phyloP scores from a whole-genome alignment of 75 land plant species.

The Pinus albicaulis region DNA sequence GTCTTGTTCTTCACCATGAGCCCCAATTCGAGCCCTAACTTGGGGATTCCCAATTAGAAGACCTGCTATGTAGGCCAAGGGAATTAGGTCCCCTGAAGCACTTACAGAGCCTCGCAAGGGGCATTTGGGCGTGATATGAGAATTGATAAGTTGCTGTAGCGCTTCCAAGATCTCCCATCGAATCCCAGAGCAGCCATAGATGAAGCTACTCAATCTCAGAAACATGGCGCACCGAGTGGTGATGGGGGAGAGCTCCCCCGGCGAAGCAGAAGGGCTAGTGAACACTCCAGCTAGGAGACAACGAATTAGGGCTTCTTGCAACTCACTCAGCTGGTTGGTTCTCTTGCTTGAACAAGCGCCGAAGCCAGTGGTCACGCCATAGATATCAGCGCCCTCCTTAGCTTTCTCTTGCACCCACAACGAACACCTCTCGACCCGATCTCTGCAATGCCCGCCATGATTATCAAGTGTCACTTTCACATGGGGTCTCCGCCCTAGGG shows the following conservation, averaged over 20 bases:
- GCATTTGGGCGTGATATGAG: conserved; percentile 53
- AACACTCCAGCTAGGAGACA: conserved; percentile 28
- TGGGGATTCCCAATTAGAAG: conserved; percentile 60
- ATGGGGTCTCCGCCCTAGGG: conserved; percentile 21
- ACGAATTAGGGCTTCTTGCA: conserved; percentile 30
- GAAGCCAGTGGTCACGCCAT: conserved; percentile 24
- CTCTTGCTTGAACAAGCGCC: conserved; percentile 9
- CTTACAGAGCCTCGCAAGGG: conserved; percentile 65
- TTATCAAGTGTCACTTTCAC: conserved; percentile 16
- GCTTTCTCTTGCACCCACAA: conserved; percentile 22
- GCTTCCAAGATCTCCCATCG: conserved; percentile 69
- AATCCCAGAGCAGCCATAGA: conserved; percentile 80
- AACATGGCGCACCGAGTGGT: conserved; percentile 66
- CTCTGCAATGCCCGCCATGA: neutral
- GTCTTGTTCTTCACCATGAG: conserved; percentile 20
- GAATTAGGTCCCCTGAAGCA: conserved; percentile 73
- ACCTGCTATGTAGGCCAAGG: conserved; percentile 81
- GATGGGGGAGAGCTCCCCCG: conserved; percentile 2
- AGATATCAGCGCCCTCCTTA: conserved; percentile 19
- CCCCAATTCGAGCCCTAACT: conserved; percentile 28
- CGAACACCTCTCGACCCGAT: conserved; percentile 20
- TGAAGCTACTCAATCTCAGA: conserved; percentile 58
- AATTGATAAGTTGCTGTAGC: conserved; percentile 49
- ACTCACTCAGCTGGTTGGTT: conserved; percentile 18
- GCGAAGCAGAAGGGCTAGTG: neutral